These are phyloP conservation scores for Terana coerulea DNA, from an alignment of 768 basidiomycete genomes.

Conservation along the genomic window DNA sequence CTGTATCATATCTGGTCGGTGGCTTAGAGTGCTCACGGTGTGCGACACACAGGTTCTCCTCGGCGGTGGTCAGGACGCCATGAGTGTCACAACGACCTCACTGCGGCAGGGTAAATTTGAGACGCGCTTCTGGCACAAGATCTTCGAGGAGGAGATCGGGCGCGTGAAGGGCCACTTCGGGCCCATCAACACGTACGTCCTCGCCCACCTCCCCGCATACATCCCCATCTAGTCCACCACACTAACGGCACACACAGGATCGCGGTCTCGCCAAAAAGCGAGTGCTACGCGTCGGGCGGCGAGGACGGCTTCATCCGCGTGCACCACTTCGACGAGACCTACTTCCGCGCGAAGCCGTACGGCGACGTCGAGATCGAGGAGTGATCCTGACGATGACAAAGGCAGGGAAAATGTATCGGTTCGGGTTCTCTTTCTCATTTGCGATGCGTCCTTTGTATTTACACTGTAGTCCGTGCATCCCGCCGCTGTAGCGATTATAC, in stretches of 20 bases:
- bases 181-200: constrained; percentile 88
- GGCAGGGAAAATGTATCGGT: no score
- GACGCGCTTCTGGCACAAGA: constrained; percentile 96
- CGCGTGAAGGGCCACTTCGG: constrained; percentile 98
- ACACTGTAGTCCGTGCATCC: no score
- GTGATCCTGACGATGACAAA: no score
- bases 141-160: constrained; percentile 96
- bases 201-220: not conserved
- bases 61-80: constrained; percentile 97
- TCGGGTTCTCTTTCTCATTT: no score
- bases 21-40: not conserved
- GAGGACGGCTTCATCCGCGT: constrained; percentile 95
- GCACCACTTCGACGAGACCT: constrained; percentile 92
- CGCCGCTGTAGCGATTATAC: no score
- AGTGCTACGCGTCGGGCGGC: constrained; percentile 87
- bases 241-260: constrained; percentile 49
- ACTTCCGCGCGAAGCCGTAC: constrained; percentile 89
- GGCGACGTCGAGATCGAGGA: constrained; percentile 81
- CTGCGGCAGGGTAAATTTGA: constrained; percentile 96
- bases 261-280: constrained; percentile 87
- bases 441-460: no score
- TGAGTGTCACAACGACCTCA: constrained; percentile 95
- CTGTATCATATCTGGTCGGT: not conserved
- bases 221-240: not conserved
- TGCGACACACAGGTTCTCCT: constrained; percentile 60